Conservation (phyloP, 129 eudicot genomes). For the Helianthus annuus region DNA sequence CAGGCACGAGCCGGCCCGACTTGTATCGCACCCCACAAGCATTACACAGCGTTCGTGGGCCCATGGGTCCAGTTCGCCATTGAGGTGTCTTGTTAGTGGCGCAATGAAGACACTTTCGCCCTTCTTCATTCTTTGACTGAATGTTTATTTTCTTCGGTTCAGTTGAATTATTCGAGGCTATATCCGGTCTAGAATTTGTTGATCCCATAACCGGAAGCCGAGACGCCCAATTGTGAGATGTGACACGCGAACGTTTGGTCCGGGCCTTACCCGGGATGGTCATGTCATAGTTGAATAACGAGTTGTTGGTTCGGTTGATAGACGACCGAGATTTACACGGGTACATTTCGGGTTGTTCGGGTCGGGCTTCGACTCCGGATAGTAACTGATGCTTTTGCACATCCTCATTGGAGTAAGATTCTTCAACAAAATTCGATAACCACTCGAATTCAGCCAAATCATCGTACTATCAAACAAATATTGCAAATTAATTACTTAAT, state of each 20-base stretch:
- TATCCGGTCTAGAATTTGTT: slow-evolving; percentile 35
- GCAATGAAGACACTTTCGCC: slow-evolving; percentile 74
- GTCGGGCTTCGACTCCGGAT: slow-evolving; percentile 47
- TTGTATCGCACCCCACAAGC: slow-evolving; percentile 90
- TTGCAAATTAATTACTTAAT: too few relatives aligned
- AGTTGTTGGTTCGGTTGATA: slow-evolving; percentile 15
- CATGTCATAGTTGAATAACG: slow-evolving; percentile 41
- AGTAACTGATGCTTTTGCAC: slow-evolving; percentile 56
- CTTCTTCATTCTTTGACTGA: slow-evolving; percentile 28
- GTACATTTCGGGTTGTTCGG: slow-evolving; percentile 28
- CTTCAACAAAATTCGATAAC: slow-evolving; percentile 74
- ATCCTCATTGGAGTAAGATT: slow-evolving; percentile 68
- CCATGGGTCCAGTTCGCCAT: slow-evolving; percentile 90
- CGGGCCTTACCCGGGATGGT: slow-evolving; percentile 86
- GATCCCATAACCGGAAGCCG: slow-evolving; percentile 34
- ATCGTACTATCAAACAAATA: slow-evolving; percentile 49
- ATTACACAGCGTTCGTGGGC: slow-evolving; percentile 78
- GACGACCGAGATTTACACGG: slow-evolving; percentile 16
- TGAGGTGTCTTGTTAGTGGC: slow-evolving; percentile 86
- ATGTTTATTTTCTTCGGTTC: slow-evolving; percentile 36
- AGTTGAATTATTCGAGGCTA: slow-evolving; percentile 14
- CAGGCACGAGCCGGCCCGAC: slow-evolving; percentile 85
- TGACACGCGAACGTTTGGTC: slow-evolving; percentile 78
- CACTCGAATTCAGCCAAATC: slow-evolving; percentile 87
- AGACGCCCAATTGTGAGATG: slow-evolving; percentile 70